Conservation (phyloP, 2,329 filamentous ascomycete species). For the Arthrobotrys megalospora region DNA sequence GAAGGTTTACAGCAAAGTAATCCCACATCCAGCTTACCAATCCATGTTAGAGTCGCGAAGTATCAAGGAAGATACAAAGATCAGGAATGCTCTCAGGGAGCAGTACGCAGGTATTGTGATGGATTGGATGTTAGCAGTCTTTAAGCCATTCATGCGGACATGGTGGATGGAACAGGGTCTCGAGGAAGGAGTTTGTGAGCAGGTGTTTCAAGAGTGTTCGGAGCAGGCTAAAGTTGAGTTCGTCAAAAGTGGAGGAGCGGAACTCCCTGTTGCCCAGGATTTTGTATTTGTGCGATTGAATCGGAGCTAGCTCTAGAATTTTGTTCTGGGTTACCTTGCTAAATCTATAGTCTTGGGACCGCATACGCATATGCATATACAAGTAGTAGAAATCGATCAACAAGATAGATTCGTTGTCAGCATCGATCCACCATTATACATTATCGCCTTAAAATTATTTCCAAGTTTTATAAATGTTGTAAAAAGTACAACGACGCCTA, state of each 20-base stretch:
- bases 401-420: no score
- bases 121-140: constrained; percentile 35
- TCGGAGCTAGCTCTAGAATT: not conserved
- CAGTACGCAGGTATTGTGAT: constrained; percentile 18
- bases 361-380: no score
- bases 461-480: no score
- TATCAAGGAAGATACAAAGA: not conserved
- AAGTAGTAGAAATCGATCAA: no score
- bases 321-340: no score
- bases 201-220: constrained; percentile 30
- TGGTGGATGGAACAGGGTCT: constrained; percentile 37
- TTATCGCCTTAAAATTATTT: no score
- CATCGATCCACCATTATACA: no score
- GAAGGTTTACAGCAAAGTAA: constrained; percentile 18
- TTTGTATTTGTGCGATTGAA: constrained; percentile 20
- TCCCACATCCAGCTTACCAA: constrained; percentile 35
- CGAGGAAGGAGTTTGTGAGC: not conserved
- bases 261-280: constrained; percentile 27
- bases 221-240: constrained; percentile 17
- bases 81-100: not conserved
- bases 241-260: constrained; percentile 13
- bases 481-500: no score
- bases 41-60: constrained; percentile 15
- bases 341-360: no score
- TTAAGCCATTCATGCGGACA: constrained; percentile 34